These are phyloP conservation scores for Sclerotinia glacialis DNA, from an alignment of 2,329 filamentous ascomycete genomes.

Conservation along the genomic window DNA sequence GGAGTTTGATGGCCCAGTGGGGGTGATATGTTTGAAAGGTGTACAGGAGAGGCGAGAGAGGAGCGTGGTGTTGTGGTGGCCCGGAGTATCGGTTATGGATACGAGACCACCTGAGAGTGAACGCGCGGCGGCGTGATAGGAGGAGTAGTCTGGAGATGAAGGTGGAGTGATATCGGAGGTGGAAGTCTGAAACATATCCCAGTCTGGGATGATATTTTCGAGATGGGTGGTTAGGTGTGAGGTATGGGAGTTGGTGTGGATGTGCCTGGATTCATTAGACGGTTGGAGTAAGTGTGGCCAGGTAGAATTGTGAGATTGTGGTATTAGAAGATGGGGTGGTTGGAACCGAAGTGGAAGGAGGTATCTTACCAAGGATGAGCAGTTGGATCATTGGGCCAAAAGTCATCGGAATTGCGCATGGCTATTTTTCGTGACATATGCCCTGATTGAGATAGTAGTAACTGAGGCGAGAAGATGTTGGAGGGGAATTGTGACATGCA, in stretches of 20 bases:
- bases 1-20: not conserved
- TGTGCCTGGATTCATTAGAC: constrained; percentile 17
- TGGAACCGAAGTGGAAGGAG: not conserved
- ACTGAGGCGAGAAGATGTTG: constrained; percentile 23
- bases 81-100: constrained; percentile 26
- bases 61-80: constrained; percentile 16
- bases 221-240: constrained; percentile 24
- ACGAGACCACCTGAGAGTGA: constrained; percentile 25
- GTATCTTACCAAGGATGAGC: constrained; percentile 24
- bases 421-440: not conserved
- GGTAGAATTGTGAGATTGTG: no score
- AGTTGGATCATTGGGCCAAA: constrained; percentile 24
- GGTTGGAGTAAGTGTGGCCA: not conserved
- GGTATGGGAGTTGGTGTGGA: constrained; percentile 26
- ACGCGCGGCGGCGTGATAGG: constrained; percentile 24
- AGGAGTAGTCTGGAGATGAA: constrained; percentile 16
- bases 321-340: no score
- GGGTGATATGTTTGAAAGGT: not conserved
- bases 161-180: not conserved
- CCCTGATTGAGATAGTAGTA: constrained; percentile 17
- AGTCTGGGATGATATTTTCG: constrained; percentile 21
- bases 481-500: constrained; percentile 26
- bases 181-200: constrained; percentile 27
- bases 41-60: constrained; percentile 2
- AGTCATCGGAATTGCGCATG: constrained; percentile 28